Evolutionary conservation across 352 stramenopile genomes (phyloP).

Genomic region (Salisapilia sapeloensis): DNA sequence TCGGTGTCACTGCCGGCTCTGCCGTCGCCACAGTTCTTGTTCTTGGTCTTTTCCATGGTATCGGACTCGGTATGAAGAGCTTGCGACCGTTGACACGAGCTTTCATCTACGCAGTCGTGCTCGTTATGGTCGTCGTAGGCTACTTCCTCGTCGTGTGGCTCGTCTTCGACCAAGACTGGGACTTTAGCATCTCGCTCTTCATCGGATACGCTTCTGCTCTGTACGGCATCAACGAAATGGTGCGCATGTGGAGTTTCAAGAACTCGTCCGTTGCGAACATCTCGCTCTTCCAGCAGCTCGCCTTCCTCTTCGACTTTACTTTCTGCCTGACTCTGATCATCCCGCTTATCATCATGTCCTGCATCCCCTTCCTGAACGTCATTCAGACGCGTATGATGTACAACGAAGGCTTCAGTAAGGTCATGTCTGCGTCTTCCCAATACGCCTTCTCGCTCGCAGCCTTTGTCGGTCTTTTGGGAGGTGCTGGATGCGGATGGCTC

Average conservation of each 20-base stretch:
- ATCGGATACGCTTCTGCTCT: slow-evolving; percentile 42
- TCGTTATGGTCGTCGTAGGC: slow-evolving; percentile 10
- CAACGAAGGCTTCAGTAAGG: slow-evolving; percentile 68
- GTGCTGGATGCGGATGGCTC: slow-evolving; percentile 40
- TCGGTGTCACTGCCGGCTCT: slow-evolving; percentile 23
- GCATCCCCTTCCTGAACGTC: slow-evolving; percentile 58
- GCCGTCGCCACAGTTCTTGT: slow-evolving; percentile 29
- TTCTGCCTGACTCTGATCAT: slow-evolving; percentile 47
- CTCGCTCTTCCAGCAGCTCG: slow-evolving; percentile 45
- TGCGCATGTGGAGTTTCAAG: slow-evolving; percentile 50
- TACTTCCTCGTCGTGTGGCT: slow-evolving; percentile 34
- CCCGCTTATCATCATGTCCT: slow-evolving; percentile 43
- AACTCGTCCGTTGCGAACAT: slow-evolving; percentile 33
- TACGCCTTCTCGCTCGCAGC: slow-evolving; percentile 56
- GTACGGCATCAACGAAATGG: slow-evolving; percentile 60
- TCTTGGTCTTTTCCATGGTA: slow-evolving; percentile 18
- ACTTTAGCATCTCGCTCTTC: slow-evolving; percentile 29
- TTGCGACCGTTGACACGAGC: slow-evolving; percentile 22
- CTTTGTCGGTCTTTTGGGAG: slow-evolving; percentile 46
- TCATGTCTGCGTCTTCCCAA: slow-evolving; percentile 62
- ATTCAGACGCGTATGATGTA: slow-evolving; percentile 81
- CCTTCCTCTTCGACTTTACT: slow-evolving; percentile 70
- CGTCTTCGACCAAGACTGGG: slow-evolving; percentile 16
- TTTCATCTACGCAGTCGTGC: slow-evolving; percentile 15
- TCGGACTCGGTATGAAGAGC: slow-evolving; percentile 27